These are phyloP conservation scores for Orbilia javanica DNA, from an alignment of 2,329 filamentous ascomycete species.

Conservation along the genomic window DNA sequence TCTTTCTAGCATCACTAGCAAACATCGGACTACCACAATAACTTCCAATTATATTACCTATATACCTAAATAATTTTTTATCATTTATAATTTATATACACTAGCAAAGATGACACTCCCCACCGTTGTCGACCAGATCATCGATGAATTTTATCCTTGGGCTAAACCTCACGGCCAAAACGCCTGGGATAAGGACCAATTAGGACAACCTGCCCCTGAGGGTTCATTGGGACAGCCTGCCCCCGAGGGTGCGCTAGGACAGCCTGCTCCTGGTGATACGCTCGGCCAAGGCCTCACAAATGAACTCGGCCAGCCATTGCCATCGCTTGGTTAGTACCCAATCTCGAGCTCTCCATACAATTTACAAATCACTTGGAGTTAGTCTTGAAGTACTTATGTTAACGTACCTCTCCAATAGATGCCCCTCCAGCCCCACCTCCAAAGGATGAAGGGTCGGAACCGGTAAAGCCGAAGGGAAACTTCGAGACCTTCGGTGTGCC, in stretches of 20 bases:
- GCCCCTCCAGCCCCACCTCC: not conserved
- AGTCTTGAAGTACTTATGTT: not conserved
- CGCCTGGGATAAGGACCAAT: not conserved
- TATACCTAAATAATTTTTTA: not conserved
- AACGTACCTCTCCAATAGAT: not conserved
- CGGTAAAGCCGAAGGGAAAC: not conserved
- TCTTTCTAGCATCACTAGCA: not conserved
- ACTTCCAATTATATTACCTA: not conserved
- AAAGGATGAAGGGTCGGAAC: not conserved
- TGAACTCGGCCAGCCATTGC: not conserved
- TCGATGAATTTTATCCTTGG: slow-evolving; percentile 4
- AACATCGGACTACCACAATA: not conserved
- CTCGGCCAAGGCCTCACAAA: not conserved
- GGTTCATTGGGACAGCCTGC: not conserved
- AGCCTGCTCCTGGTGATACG: not conserved
- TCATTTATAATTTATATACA: not conserved
- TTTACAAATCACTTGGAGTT: not conserved
- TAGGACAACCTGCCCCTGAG: not conserved
- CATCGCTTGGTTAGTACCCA: not conserved
- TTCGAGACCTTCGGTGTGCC: not conserved
- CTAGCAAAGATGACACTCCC: not conserved
- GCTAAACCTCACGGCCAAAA: slow-evolving; percentile 12
- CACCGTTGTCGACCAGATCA: not conserved
- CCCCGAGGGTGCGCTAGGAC: not conserved
- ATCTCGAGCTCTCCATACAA: not conserved